Evolutionary conservation across 176 grass and related monocot genomes (phyloP).

Genomic region (Secale cereale): DNA sequence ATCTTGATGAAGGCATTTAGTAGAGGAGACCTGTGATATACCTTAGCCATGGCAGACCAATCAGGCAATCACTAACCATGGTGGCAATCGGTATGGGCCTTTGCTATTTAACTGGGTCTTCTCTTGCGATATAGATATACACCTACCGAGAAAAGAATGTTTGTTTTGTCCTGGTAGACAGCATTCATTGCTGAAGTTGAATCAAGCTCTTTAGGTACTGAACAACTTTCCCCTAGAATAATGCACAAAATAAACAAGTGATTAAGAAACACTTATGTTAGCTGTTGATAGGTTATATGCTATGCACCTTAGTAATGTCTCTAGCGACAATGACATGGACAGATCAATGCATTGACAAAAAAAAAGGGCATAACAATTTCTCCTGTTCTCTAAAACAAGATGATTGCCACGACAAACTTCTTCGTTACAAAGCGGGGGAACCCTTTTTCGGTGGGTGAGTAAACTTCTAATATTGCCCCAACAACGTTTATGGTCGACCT

Average conservation of each 20-base stretch:
- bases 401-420: not conserved
- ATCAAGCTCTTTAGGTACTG: conserved; percentile 88
- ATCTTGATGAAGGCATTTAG: too few relatives aligned
- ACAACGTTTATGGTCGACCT: too few relatives aligned
- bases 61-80: too few relatives aligned
- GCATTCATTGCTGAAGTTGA: conserved; percentile 76
- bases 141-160: conserved; percentile 95
- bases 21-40: too few relatives aligned
- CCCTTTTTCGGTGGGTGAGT: too few relatives aligned
- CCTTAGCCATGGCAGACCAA: too few relatives aligned
- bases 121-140: not conserved
- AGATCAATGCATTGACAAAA: not conserved
- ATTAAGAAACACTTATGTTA: not conserved
- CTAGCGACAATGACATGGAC: not conserved
- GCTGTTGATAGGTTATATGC: conserved; percentile 1
- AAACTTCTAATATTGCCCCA: too few relatives aligned
- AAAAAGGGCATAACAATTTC: not conserved
- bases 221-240: conserved; percentile 95
- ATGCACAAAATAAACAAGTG: conserved; percentile 24
- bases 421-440: too few relatives aligned
- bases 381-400: conserved; percentile 1
- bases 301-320: not conserved
- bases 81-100: too few relatives aligned
- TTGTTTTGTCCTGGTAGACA: conserved; percentile 99
- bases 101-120: too few relatives aligned